These are phyloP conservation scores for Xylaria sp. DNA, from an alignment of 2,329 filamentous ascomycete genomes.

Conservation along the genomic window DNA sequence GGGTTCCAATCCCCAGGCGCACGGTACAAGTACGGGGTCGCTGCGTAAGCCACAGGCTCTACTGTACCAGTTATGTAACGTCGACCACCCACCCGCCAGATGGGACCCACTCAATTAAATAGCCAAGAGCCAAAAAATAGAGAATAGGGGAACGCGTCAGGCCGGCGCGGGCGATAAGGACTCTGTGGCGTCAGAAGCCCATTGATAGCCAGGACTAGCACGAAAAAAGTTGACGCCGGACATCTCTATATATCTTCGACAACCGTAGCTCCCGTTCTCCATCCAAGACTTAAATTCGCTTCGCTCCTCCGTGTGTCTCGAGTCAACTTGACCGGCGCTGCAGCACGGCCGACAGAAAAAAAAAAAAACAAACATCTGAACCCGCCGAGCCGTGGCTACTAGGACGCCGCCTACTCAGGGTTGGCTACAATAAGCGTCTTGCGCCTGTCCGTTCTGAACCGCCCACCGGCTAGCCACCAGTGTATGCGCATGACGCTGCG, in stretches of 20 bases:
- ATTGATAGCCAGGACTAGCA: not conserved
- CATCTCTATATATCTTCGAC: not conserved
- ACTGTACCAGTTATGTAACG: too few relatives aligned
- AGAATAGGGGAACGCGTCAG: not conserved
- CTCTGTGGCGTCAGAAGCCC: slow-evolving; percentile 5
- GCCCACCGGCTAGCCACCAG: slow-evolving; percentile 14
- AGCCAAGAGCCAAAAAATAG: not conserved
- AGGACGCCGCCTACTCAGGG: not conserved
- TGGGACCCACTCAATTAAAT: not conserved
- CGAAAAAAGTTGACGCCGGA: slow-evolving; percentile 3
- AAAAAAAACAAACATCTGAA: not conserved
- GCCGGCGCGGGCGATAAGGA: not conserved
- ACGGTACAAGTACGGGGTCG: not conserved
- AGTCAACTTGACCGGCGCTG: too few relatives aligned
- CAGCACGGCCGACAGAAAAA: not conserved
- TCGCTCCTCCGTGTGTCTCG: too few relatives aligned
- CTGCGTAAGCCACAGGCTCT: not conserved
- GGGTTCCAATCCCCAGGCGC: too few relatives aligned
- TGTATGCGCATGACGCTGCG: slow-evolving; percentile 24
- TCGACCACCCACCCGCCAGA: too few relatives aligned
- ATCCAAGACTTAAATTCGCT: too few relatives aligned
- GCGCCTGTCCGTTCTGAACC: not conserved
- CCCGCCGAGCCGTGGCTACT: not conserved
- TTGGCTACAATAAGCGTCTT: too few relatives aligned
- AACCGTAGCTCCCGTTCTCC: slow-evolving; percentile 1